Percentiles rank a stretch among this genome's conserved stretches.
phyloP scores from a whole-genome alignment of 768 basidiomycete species.

The Stropharia rugosoannulata region DNA sequence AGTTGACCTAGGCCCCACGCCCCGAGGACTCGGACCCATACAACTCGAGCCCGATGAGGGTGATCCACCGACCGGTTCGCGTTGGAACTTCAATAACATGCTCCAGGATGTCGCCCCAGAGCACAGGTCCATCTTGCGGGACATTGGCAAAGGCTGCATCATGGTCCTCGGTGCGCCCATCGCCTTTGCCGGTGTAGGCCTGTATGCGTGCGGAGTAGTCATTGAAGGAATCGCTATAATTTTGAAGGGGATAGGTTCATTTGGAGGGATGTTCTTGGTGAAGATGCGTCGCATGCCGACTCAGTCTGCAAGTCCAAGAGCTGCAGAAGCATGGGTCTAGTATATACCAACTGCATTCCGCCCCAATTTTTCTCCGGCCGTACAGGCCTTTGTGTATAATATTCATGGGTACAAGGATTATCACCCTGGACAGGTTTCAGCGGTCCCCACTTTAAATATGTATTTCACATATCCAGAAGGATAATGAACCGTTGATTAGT shows the following conservation, averaged over 20 bases:
- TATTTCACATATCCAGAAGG: no score
- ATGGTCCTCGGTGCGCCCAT: constrained; percentile 13
- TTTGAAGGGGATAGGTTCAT: constrained; percentile 13
- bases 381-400: no score
- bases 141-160: constrained; percentile 11
- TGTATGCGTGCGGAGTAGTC: constrained; percentile 14
- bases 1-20: constrained; percentile 1
- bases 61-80: background rate
- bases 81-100: background rate
- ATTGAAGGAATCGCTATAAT: constrained; percentile 16
- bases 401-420: no score
- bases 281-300: background rate
- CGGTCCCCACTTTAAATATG: no score
- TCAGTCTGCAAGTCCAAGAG: background rate
- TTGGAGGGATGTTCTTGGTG: constrained; percentile 9
- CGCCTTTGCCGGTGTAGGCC: constrained; percentile 11
- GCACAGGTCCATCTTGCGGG: constrained; percentile 6
- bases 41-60: constrained; percentile 2
- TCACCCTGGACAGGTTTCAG: no score
- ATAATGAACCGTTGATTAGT: no score
- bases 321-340: background rate
- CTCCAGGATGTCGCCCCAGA: constrained; percentile 7
- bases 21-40: background rate
- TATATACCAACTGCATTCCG: background rate
- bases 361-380: no score